Base-by-base conservation (phyloP, 441 rosid species). In the Gossypium davidsonii region DNA sequence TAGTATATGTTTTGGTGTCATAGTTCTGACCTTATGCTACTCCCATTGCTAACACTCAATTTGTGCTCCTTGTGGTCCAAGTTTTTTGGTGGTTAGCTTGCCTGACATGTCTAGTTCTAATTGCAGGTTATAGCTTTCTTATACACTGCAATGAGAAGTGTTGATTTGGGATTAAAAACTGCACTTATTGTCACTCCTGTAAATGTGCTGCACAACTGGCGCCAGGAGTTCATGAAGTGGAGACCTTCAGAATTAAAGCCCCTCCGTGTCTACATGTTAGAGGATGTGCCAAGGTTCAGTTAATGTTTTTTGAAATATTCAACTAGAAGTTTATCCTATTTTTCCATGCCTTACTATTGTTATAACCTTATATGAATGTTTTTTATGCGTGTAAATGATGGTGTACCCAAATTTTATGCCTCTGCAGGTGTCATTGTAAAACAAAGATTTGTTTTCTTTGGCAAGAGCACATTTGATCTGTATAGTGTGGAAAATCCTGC, bases 171-270 rank as follows among this genome's bases (percentile, higher is more conserved):
- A 63, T 85, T 96, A 61, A 89, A 87, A 87, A 89, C 95, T 78
- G 92, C 88, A 18, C 96, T 96, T 76, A 91, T 96, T 53, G 99
- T 96, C 76, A 88, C 93, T 48, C 99, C 98, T 76, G 99, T 96
- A 67, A 96, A 96, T 83, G 99, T 96, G 83, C 90, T 94, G 81
- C 98, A 96, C 79, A 96, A 96, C 79, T 96, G 99, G 99, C 88
- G 95, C 73, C 85, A 83, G 82, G 99, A 96, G 81, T 96, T 96
- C 79, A 70, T 78, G 82, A 96, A 96, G 85, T 96, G 99, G 99
- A 88, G 75, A 73, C 99, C 99, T 72, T 86, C 88, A 65, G 99
- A 96, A 85, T 81, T 87, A 46, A 96, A 96, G 84, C 88, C 92
- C 28, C 89, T 96, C 71, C 96, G 96, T 67, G 86, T 94, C 67